A percentile compares a stretch with the other conserved stretches of the same genome.
Conservation (phyloP, 2,329 filamentous ascomycete species). For the Fusarium drepaniforme region DNA sequence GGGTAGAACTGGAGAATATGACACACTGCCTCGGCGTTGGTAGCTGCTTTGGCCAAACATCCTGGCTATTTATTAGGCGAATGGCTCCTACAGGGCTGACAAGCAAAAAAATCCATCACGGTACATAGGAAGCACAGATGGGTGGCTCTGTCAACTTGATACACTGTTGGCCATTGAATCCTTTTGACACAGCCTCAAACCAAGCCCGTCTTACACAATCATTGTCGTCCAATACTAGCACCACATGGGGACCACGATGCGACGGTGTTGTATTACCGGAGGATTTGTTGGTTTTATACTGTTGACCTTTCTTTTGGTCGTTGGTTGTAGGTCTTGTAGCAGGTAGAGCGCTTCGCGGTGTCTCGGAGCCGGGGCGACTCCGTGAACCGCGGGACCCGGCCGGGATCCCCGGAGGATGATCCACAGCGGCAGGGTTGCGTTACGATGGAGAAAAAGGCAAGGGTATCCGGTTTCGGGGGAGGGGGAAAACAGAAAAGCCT, state of each 20-base stretch:
- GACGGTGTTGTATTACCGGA: background rate
- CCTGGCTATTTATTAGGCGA: background rate
- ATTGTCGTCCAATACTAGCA: background rate
- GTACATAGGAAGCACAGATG: background rate
- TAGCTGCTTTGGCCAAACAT: background rate
- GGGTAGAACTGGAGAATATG: background rate
- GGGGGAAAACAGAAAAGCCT: background rate
- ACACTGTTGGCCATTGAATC: background rate
- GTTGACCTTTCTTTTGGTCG: background rate
- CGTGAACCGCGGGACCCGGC: slow-evolving; percentile 26
- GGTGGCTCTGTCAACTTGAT: slow-evolving; percentile 16
- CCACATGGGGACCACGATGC: background rate
- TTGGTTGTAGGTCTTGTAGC: slow-evolving; percentile 1
- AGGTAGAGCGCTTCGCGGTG: slow-evolving; percentile 9
- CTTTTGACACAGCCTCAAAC: background rate
- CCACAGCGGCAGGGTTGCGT: slow-evolving; percentile 18
- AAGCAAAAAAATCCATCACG: background rate
- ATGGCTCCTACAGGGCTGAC: background rate
- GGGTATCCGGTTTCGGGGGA: slow-evolving; percentile 5
- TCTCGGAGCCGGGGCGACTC: slow-evolving; percentile 29
- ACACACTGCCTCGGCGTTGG: background rate
- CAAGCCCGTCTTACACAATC: background rate
- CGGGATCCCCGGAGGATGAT: slow-evolving; percentile 20
- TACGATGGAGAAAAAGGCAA: background rate
- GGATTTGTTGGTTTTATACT: slow-evolving; percentile 3